A percentile compares a stretch with the other conserved stretches of the same genome.
These are phyloP conservation scores for Candida krabiensis DNA, from an alignment of 805 yeast genomes.

Conservation along the genomic window DNA sequence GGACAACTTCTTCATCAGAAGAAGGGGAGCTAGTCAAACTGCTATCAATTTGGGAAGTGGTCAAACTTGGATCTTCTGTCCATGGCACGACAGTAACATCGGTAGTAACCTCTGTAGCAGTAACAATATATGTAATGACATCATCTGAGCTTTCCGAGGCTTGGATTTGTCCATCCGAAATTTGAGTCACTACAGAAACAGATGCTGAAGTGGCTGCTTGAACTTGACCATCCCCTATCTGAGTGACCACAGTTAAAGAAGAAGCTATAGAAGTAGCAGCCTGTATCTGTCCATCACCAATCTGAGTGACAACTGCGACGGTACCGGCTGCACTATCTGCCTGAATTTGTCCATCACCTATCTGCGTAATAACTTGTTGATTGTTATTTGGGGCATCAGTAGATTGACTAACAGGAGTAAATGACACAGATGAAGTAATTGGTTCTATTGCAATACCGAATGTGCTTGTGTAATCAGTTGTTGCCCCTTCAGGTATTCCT, in stretches of 20 bases:
- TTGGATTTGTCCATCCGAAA: conserved; percentile 47
- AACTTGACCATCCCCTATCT: too few species aligned
- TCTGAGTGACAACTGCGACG: conserved; percentile 40
- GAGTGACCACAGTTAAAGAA: too few species aligned
- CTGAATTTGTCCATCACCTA: too few species aligned
- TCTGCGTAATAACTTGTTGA: too few species aligned
- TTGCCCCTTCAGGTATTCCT: conserved; percentile 51
- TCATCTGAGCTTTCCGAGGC: conserved; percentile 14
- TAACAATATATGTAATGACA: conserved; percentile 1
- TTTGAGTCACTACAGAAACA: conserved; percentile 43
- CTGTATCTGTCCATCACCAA: conserved; percentile 49
- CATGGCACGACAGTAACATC: conserved; percentile 20
- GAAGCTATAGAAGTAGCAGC: conserved; percentile 36
- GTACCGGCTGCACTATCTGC: conserved; percentile 46
- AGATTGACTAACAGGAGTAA: conserved; percentile 19
- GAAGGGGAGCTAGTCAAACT: conserved; percentile 24
- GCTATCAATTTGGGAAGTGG: too few species aligned
- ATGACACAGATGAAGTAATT: conserved; percentile 37
- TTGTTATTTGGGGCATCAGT: conserved; percentile 5
- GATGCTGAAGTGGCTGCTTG: too few species aligned
- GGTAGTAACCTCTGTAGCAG: too few species aligned
- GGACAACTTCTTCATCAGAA: too few species aligned
- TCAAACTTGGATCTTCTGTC: conserved; percentile 9
- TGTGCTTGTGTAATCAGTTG: conserved; percentile 51
- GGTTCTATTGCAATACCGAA: conserved; percentile 73